phyloP scores from a whole-genome alignment of 805 yeast genomes.

The Myxozyma kluyveri region DNA sequence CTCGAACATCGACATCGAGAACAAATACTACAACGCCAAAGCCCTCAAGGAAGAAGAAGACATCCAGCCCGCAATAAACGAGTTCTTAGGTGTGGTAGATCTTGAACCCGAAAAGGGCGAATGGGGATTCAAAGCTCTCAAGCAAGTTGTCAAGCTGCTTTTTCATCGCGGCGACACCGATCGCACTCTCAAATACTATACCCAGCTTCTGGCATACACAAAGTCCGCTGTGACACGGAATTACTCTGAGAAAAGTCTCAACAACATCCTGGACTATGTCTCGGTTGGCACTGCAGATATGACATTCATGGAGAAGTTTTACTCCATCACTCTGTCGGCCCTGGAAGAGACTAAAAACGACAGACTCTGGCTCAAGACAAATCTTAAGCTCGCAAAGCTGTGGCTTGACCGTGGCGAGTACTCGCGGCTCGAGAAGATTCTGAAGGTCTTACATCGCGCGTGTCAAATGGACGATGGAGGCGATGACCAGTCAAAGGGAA shows the following conservation, averaged over 20 bases:
- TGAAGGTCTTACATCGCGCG: slow-evolving; percentile 26
- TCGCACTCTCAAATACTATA: slow-evolving; percentile 31
- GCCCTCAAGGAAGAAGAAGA: slow-evolving; percentile 39
- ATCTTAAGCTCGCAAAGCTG: slow-evolving; percentile 37
- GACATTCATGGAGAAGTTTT: slow-evolving; percentile 34
- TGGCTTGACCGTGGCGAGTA: slow-evolving; percentile 34
- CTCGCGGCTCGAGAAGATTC: slow-evolving; percentile 22
- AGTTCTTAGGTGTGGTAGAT: slow-evolving; percentile 35
- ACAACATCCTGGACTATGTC: slow-evolving; percentile 37
- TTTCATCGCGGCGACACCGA: slow-evolving; percentile 26
- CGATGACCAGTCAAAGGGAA: slow-evolving; percentile 32
- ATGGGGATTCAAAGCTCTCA: slow-evolving; percentile 39
- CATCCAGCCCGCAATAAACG: slow-evolving; percentile 36
- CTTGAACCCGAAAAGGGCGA: slow-evolving; percentile 32
- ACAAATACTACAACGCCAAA: slow-evolving; percentile 42
- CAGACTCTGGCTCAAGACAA: slow-evolving; percentile 36
- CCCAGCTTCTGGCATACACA: slow-evolving; percentile 28
- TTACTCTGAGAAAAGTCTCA: slow-evolving; percentile 40
- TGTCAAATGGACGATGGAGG: slow-evolving; percentile 30
- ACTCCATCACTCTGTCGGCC: slow-evolving; percentile 32
- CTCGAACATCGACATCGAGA: slow-evolving; percentile 35
- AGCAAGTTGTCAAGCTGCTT: slow-evolving; percentile 40
- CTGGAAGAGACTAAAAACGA: slow-evolving; percentile 34
- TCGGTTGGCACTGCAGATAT: slow-evolving; percentile 28
- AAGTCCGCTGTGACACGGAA: slow-evolving; percentile 33